These are phyloP conservation scores for Podospora anserina DNA, from an alignment of 495 filamentous ascomycete genomes.

Conservation along the genomic window DNA sequence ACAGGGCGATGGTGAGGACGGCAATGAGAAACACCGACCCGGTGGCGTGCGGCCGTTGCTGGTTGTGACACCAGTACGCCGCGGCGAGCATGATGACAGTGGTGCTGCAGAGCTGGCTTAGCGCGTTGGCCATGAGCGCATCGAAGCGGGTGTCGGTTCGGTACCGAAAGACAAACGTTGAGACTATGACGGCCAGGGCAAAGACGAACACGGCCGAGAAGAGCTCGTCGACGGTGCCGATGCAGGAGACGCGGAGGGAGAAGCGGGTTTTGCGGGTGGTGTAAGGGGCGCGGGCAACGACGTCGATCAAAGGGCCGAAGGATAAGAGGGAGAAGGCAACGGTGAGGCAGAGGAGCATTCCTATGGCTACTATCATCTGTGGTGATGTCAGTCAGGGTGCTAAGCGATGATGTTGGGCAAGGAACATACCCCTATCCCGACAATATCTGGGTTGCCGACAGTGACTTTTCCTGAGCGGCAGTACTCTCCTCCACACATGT, in stretches of 20 bases:
- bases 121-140: slow-evolving; percentile 25
- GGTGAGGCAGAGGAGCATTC: slow-evolving; percentile 21
- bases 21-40: slow-evolving; percentile 7
- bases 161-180: slow-evolving; percentile 24
- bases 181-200: slow-evolving; percentile 20
- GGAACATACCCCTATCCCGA: slow-evolving; percentile 20
- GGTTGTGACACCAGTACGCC: slow-evolving; percentile 22
- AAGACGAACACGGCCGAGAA: slow-evolving; percentile 23
- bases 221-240: slow-evolving; percentile 23
- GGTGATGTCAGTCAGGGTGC: neutral
- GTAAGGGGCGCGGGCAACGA: slow-evolving; percentile 7
- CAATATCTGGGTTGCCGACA: slow-evolving; percentile 25
- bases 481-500: slow-evolving; percentile 16
- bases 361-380: slow-evolving; percentile 23
- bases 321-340: slow-evolving; percentile 16
- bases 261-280: slow-evolving; percentile 15
- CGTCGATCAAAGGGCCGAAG: slow-evolving; percentile 14
- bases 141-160: slow-evolving; percentile 24
- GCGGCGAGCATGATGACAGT: slow-evolving; percentile 23
- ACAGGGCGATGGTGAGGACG: slow-evolving; percentile 20
- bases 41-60: slow-evolving; percentile 16
- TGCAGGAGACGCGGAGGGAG: slow-evolving; percentile 18
- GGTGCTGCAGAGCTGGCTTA: slow-evolving; percentile 22
- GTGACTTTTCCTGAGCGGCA: slow-evolving; percentile 18
- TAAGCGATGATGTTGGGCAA: neutral